These are phyloP conservation scores for Teratosphaeria viscida DNA, from an alignment of 2,329 filamentous ascomycete genomes.

Conservation along the genomic window DNA sequence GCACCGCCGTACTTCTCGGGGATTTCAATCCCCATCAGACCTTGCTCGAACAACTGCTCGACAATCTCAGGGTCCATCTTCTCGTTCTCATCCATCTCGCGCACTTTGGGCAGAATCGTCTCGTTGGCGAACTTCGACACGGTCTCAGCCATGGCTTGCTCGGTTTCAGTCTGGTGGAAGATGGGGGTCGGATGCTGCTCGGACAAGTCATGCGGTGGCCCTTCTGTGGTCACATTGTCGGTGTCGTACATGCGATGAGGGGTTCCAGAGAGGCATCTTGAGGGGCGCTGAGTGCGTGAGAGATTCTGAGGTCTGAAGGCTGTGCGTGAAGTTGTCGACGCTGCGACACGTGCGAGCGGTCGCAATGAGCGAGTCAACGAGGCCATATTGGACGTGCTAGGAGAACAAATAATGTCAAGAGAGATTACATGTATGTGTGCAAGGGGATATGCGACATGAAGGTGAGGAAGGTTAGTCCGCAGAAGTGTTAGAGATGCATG, in stretches of 20 bases:
- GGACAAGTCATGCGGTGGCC: constrained; percentile 48
- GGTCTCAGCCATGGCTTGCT: constrained; percentile 77
- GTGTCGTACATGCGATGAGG: constrained; percentile 26
- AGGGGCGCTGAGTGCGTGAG: constrained; percentile 10
- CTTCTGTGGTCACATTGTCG: constrained; percentile 21
- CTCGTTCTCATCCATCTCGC: constrained; percentile 97
- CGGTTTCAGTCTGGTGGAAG: constrained; percentile 81
- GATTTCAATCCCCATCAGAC: constrained; percentile 94
- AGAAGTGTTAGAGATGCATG: background rate
- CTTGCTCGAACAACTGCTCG: constrained; percentile 93
- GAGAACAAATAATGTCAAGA: background rate
- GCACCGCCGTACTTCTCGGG: constrained; percentile 94
- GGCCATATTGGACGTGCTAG: constrained; percentile 13
- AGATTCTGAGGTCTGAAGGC: background rate
- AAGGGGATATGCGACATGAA: too few species aligned
- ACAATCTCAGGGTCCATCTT: constrained; percentile 80
- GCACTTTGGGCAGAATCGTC: constrained; percentile 77
- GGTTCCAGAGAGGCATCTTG: constrained; percentile 35
- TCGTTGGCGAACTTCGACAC: constrained; percentile 88
- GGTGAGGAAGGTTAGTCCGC: too few species aligned
- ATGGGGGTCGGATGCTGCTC: constrained; percentile 85
- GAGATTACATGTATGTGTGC: too few species aligned
- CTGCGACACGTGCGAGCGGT: constrained; percentile 23
- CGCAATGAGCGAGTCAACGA: constrained; percentile 23
- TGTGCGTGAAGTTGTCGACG: constrained; percentile 10